These are phyloP conservation scores for Amaranthus hypochondriacus DNA, from an alignment of 148 eudicot genomes.

Conservation along the genomic window DNA sequence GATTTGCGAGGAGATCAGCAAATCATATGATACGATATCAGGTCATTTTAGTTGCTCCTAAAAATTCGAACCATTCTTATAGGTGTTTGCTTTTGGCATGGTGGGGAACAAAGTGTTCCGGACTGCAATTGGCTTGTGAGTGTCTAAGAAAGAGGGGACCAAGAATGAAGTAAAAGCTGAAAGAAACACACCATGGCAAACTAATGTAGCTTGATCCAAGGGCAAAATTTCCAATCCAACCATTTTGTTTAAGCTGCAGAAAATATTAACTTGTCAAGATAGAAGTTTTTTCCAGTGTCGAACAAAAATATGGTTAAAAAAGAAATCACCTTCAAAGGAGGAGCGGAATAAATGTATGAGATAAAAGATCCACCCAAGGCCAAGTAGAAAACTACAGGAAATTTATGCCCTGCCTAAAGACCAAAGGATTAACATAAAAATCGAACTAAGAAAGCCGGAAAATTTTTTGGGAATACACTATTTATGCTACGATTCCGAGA, in stretches of 20 bases:
- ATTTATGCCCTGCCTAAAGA: constrained; percentile 81
- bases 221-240: constrained; percentile 98
- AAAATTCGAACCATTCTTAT: not conserved
- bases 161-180: constrained; percentile 9
- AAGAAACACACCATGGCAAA: constrained; percentile 74
- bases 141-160: not conserved
- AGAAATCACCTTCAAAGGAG: constrained; percentile 78
- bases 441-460: constrained; percentile 2
- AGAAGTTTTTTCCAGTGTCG: not conserved
- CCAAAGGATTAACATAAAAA: constrained; percentile 20
- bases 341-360: constrained; percentile 97
- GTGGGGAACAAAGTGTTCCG: not conserved
- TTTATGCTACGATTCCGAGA: constrained; percentile 4
- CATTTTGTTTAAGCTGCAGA: constrained; percentile 94
- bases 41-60: not conserved
- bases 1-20: too few relatives aligned
- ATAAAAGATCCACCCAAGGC: constrained; percentile 86
- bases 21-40: too few relatives aligned
- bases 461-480: not conserved
- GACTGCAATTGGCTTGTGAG: not conserved
- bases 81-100: not conserved
- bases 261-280: constrained; percentile 13
- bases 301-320: constrained; percentile 12
- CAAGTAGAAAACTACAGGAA: constrained; percentile 72
- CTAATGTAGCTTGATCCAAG: constrained; percentile 94